Conservation (phyloP, 2,329 filamentous ascomycete genomes). For the Cephalotrichum gorgonifer region DNA sequence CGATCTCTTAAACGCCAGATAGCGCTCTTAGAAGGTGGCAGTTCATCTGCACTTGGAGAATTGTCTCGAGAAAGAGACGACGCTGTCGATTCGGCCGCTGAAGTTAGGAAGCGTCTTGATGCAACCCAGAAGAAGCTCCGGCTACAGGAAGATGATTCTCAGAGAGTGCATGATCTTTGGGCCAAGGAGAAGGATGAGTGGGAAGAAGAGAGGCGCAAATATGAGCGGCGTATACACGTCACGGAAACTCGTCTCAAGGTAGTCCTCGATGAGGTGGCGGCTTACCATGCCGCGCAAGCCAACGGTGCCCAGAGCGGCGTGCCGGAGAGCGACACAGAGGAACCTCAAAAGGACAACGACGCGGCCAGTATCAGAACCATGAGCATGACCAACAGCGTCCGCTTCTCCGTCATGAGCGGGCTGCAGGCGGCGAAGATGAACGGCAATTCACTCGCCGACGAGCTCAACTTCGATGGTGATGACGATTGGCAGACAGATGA, state of each 20-base stretch:
- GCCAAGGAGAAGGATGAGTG: slow-evolving; percentile 74
- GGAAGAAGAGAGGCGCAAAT: slow-evolving; percentile 71
- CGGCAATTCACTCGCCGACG: slow-evolving; percentile 76
- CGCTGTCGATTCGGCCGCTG: slow-evolving; percentile 59
- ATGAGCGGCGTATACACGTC: slow-evolving; percentile 81
- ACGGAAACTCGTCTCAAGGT: slow-evolving; percentile 77
- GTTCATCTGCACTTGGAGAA: slow-evolving; percentile 74
- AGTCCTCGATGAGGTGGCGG: slow-evolving; percentile 77
- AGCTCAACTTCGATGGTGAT: slow-evolving; percentile 78
- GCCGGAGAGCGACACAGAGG: slow-evolving; percentile 50
- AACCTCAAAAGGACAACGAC: slow-evolving; percentile 54
- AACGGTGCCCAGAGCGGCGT: slow-evolving; percentile 23
- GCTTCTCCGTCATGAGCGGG: slow-evolving; percentile 61
- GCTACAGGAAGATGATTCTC: slow-evolving; percentile 71
- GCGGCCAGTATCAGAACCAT: slow-evolving; percentile 60
- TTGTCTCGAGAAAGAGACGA: slow-evolving; percentile 79
- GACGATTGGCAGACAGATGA: slow-evolving; percentile 62
- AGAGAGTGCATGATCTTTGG: slow-evolving; percentile 71
- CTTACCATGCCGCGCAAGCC: slow-evolving; percentile 48
- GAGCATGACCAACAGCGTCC: slow-evolving; percentile 62
- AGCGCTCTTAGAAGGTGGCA: slow-evolving; percentile 77
- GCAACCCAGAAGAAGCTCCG: slow-evolving; percentile 65
- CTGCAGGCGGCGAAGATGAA: slow-evolving; percentile 44
- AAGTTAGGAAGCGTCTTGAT: slow-evolving; percentile 71
- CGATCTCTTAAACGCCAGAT: slow-evolving; percentile 77